These are phyloP conservation scores for Solanum rostratum DNA, from an alignment of 257 asterid genomes.

Conservation along the genomic window DNA sequence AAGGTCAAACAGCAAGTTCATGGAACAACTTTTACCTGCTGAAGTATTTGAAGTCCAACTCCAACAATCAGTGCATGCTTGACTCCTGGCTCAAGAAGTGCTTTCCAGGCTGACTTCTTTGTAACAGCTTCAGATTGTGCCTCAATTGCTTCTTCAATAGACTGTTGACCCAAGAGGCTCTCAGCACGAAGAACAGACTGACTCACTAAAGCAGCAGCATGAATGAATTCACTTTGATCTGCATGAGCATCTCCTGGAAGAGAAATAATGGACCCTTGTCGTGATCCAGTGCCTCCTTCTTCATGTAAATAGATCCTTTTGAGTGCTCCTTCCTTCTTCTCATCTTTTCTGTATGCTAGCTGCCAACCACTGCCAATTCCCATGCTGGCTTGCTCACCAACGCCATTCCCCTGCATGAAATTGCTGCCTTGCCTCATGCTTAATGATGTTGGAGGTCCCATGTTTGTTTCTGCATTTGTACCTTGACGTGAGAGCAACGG, in stretches of 20 bases:
- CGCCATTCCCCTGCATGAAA: not conserved
- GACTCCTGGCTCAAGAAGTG: conserved; percentile 90
- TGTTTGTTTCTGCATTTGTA: conserved; percentile 39
- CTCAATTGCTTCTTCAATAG: conserved; percentile 39
- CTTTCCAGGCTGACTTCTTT: conserved; percentile 54
- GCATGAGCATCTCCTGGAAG: conserved; percentile 35
- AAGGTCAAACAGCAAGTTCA: not conserved
- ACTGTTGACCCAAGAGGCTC: conserved; percentile 33
- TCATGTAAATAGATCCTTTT: conserved; percentile 83
- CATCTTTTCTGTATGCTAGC: conserved; percentile 77
- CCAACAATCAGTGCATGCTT: conserved; percentile 88
- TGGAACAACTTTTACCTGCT: conserved; percentile 47
- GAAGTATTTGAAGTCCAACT: conserved; percentile 84
- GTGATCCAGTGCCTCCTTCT: conserved; percentile 54
- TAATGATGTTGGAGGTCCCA: conserved; percentile 7
- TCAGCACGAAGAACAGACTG: conserved; percentile 63
- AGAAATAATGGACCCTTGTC: conserved; percentile 66
- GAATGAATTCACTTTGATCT: conserved; percentile 43
- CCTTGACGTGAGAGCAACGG: conserved; percentile 65
- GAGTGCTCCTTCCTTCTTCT: conserved; percentile 44
- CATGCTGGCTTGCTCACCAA: conserved; percentile 48
- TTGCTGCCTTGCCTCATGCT: conserved; percentile 17
- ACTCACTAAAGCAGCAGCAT: conserved; percentile 92
- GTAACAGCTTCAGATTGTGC: conserved; percentile 27
- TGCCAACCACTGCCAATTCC: conserved; percentile 99